Base-by-base conservation (phyloP, 148 eudicot genomes). In the Arctostaphylos glauca region DNA sequence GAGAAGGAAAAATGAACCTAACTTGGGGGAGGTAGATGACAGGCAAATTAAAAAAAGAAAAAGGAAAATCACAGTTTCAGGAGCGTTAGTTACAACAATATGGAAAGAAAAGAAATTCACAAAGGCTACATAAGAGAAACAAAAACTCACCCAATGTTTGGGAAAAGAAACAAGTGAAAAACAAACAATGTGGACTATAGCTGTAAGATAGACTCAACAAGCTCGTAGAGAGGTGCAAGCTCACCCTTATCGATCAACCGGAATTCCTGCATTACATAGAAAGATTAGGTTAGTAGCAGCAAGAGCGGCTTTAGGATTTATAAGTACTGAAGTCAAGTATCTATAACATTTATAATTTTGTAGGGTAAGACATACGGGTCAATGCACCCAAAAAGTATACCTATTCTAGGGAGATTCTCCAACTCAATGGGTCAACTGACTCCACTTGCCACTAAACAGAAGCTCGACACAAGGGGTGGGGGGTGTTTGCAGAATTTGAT, bases 141-240 rank as follows among this genome's bases (percentile, higher is more conserved):
- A 76, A 25, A 53, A 25, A 25, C 44, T 31, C 62, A 43, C 54
- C 66, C 46, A 62, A 79, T 79, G 67, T 19, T n/a, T 38, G 15
- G 12, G 31, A 43, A 15, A 4, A 44, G 5, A n/a, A 12, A 77
- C 71, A 58, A 59, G 14, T 60, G 81, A 44, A 10, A 6, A 14
- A 5, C 44, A 79, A 4, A 25, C 44, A 12, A 66, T 31, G 38
- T 31, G 38, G 43, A 12, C 44, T 66, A 66, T 12, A 25, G 25
- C 71, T 66, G 71, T 75, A 89, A 83, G 54, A 90, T 90, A n/a
- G 90, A 85, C 52, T 90, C 92, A 62, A 90, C 89, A 81, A 90
- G 87, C 67, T 90, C 93, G 21, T 75, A 83, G n/a, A 90, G 86
- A 58, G 94, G 91, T 56, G 90, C 94, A 64, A 90, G 90, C 90